phyloP scores from a whole-genome alignment of 2,329 filamentous ascomycete species.

The Sporothrix protearum region DNA sequence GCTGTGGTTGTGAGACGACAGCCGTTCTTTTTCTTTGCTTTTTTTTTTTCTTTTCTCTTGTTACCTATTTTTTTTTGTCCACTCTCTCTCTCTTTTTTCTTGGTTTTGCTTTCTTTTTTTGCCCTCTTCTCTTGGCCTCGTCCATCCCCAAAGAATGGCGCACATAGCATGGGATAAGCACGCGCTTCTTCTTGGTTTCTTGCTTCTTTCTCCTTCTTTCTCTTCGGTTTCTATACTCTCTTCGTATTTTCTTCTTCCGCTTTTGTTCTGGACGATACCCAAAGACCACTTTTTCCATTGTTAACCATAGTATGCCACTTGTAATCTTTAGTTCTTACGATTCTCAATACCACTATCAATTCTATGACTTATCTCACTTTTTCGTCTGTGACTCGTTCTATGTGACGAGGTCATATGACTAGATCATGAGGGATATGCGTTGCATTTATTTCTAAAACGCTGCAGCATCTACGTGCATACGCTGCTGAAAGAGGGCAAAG shows the following conservation, averaged over 20 bases:
- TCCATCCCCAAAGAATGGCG: background rate
- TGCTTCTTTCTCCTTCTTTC: background rate
- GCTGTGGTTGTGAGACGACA: constrained; percentile 64
- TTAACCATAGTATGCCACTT: constrained; percentile 14
- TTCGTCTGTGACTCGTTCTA: too few species aligned
- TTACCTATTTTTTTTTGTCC: too few species aligned
- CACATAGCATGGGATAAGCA: background rate
- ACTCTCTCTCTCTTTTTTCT: too few species aligned
- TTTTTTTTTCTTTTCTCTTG: background rate
- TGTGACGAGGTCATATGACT: background rate
- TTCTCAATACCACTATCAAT: background rate
- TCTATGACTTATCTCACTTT: too few species aligned
- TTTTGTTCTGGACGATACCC: constrained; percentile 23
- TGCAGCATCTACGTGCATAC: background rate
- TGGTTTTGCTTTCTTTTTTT: background rate
- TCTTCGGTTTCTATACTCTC: background rate
- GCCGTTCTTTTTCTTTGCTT: background rate
- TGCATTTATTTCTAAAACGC: background rate
- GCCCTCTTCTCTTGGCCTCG: background rate
- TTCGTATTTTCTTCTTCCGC: background rate
- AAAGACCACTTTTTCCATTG: constrained; percentile 17
- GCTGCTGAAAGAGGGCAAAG: background rate
- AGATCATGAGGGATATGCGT: background rate
- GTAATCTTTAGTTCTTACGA: background rate
- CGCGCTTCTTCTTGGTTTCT: background rate